Conservation (phyloP, 306 rosid genomes). For the Cicer judaicum region DNA sequence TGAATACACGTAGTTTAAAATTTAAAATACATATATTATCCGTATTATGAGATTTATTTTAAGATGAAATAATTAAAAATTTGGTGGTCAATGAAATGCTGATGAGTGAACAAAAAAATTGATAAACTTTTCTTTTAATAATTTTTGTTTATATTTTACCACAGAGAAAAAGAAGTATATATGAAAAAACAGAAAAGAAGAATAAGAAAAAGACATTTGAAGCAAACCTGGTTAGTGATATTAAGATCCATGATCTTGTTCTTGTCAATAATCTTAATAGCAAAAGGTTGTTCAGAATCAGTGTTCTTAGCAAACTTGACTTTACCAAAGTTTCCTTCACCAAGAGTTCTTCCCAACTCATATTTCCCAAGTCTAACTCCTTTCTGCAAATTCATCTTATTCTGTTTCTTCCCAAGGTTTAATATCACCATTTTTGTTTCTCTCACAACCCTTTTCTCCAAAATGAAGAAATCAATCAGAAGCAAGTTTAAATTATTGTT, state of each 20-base stretch:
- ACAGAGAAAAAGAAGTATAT: background rate
- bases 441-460: slow-evolving; percentile 12
- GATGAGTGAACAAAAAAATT: background rate
- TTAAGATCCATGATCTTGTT: slow-evolving; percentile 63
- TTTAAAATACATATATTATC: too few relatives aligned
- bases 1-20: too few relatives aligned
- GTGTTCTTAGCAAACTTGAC: slow-evolving; percentile 73
- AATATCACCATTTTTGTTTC: slow-evolving; percentile 43
- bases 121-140: background rate
- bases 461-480: background rate
- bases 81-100: background rate
- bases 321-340: slow-evolving; percentile 92
- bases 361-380: slow-evolving; percentile 74
- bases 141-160: too few relatives aligned
- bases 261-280: slow-evolving; percentile 83
- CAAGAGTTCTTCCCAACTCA: slow-evolving; percentile 75
- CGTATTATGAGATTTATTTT: too few relatives aligned
- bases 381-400: slow-evolving; percentile 20
- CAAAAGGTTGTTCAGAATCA: slow-evolving; percentile 63
- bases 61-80: too few relatives aligned
- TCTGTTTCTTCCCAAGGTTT: slow-evolving; percentile 38
- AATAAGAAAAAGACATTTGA: background rate
- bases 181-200: background rate
- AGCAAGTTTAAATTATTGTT: background rate
- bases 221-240: slow-evolving; percentile 70